These are phyloP conservation scores for Neocucurbitaria cava DNA, from an alignment of 2,329 filamentous ascomycete species.

Conservation along the genomic window DNA sequence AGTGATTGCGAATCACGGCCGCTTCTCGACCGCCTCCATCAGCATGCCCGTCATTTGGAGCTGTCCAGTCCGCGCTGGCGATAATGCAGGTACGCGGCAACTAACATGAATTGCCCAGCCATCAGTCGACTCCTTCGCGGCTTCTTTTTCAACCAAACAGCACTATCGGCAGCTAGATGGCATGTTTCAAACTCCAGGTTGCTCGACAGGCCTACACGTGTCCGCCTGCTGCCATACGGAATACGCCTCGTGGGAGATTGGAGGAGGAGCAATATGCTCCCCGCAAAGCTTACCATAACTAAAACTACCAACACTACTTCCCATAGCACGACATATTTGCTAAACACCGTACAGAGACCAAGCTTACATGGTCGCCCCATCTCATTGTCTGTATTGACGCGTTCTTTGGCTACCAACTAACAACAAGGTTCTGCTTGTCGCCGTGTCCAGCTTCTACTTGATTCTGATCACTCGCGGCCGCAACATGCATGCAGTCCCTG, in stretches of 20 bases:
- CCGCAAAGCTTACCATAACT: slow-evolving; percentile 4
- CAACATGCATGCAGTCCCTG: background rate
- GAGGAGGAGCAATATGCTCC: slow-evolving; percentile 10
- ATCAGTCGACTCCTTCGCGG: background rate
- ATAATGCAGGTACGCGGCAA: slow-evolving; percentile 29
- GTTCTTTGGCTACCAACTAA: background rate
- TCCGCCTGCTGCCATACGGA: slow-evolving; percentile 1
- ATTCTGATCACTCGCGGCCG: background rate
- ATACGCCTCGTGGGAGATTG: slow-evolving; percentile 15
- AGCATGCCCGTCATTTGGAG: slow-evolving; percentile 7
- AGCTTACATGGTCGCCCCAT: background rate
- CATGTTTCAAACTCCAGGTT: background rate
- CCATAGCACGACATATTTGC: background rate
- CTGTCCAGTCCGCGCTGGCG: slow-evolving; percentile 4
- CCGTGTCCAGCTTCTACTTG: background rate
- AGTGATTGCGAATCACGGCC: slow-evolving; percentile 1
- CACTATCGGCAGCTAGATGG: background rate
- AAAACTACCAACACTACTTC: background rate
- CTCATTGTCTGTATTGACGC: background rate
- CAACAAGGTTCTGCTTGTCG: background rate
- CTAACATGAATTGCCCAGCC: slow-evolving; percentile 9
- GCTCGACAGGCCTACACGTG: background rate
- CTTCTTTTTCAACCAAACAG: background rate
- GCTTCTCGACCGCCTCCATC: slow-evolving; percentile 5
- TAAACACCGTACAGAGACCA: background rate